phyloP scores from a whole-genome alignment of 2,329 filamentous ascomycete species.

The Phialophora tarda region DNA sequence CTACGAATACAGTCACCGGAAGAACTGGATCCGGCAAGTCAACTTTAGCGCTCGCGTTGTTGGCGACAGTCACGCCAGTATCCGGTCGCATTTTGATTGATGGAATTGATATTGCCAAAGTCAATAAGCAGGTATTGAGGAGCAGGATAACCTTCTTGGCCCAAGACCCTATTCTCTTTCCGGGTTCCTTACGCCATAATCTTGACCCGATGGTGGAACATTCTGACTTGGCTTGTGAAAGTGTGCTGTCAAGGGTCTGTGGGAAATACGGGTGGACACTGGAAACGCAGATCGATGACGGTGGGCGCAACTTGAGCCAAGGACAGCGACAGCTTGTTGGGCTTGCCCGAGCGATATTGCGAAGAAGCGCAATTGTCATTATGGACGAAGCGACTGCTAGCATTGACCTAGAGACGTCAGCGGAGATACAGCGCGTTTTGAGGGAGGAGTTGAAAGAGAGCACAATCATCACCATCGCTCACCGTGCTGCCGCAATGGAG shows the following conservation, averaged over 20 bases:
- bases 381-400: slow-evolving; percentile 71
- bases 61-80: slow-evolving; percentile 61
- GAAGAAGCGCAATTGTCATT: slow-evolving; percentile 66
- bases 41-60: slow-evolving; percentile 69
- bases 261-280: slow-evolving; percentile 62
- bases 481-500: slow-evolving; percentile 65
- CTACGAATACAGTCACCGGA: slow-evolving; percentile 78
- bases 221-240: slow-evolving; percentile 59
- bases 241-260: slow-evolving; percentile 62
- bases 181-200: slow-evolving; percentile 65
- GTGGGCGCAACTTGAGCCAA: slow-evolving; percentile 67
- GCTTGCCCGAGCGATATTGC: slow-evolving; percentile 65
- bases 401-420: slow-evolving; percentile 67
- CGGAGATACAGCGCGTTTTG: slow-evolving; percentile 60
- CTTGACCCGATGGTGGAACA: slow-evolving; percentile 67
- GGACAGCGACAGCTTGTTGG: slow-evolving; percentile 70
- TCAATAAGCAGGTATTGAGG: slow-evolving; percentile 65
- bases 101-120: slow-evolving; percentile 63
- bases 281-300: slow-evolving; percentile 62
- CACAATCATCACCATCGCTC: slow-evolving; percentile 70
- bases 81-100: slow-evolving; percentile 65
- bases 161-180: slow-evolving; percentile 70
- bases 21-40: slow-evolving; percentile 83
- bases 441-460: slow-evolving; percentile 61
- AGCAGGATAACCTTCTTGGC: slow-evolving; percentile 69